Base-by-base conservation (phyloP, 495 filamentous ascomycete genomes). In the Aspergillus avenaceus region DNA sequence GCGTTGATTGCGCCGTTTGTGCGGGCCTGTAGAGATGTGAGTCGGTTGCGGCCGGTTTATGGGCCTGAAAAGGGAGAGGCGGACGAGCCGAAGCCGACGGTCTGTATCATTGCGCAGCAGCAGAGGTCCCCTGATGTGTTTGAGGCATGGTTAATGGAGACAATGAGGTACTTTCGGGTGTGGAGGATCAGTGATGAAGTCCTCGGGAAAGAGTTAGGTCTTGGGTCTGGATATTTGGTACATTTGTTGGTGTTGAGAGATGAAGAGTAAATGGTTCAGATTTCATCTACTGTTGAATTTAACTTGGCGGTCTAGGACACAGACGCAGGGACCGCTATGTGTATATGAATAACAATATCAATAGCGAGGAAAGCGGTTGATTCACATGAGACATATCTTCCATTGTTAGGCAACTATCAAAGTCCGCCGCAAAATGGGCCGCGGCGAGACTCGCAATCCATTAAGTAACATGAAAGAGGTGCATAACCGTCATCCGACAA, bases 21-120 rank as follows among this genome's bases (percentile, higher is more conserved):
- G n/a, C 74, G 83, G 42, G 87, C 90, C 0, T 97, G 91, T 67
- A 80, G 76, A n/a, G 87, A 92, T 49, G 72, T 82, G 22, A 95
- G 91, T 68, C 65, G 69, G 16, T 63, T 92, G 2, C 65, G 82
- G 16, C 60, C 67, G 12, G 50, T 53, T 0, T 67, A 69, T 23
- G 29, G 48, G 1, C 16, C 50, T 2, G 23, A 18, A 4, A 43
- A 28, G 12, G 43, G 38, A 7, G n/a, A 55, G 26, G 42, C 51
- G 24, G 21, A 19, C 26, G 16, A 6, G 14, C 8, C 14, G 14
- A 66, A 52, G 8, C 80, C 80, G 11, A 84, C 85, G 8, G 38
- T 88, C 1, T 90, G 84, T 56, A 69, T 97, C 16, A 74, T 96
- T 34, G 90, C 84, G 16, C 90, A 95, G 71, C 92, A 97, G 63